A percentile compares a stretch with the other conserved stretches of the same genome.
phyloP scores from a whole-genome alignment of 1,284 basidiomycete species.

The Cutaneotrichosporon cutaneum region DNA sequence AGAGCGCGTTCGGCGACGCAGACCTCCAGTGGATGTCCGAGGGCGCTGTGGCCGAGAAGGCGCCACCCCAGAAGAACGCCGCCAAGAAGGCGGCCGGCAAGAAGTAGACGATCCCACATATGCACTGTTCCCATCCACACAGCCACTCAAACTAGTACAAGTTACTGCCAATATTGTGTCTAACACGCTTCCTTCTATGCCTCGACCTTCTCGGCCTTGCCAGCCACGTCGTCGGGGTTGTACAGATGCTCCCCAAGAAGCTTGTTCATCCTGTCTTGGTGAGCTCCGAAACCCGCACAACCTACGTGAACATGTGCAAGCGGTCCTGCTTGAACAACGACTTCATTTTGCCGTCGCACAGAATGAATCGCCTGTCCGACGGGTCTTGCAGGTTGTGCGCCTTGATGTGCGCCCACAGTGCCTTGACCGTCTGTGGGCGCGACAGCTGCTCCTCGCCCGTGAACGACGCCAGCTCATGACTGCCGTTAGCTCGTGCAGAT shows the following conservation, averaged over 20 bases:
- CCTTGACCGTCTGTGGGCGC: slow-evolving; percentile 57
- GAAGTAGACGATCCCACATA: slow-evolving; percentile 30
- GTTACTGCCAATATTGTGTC: background rate
- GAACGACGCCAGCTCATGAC: slow-evolving; percentile 42
- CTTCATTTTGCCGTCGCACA: slow-evolving; percentile 55
- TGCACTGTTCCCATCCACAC: slow-evolving; percentile 8
- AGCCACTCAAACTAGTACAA: background rate
- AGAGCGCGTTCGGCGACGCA: slow-evolving; percentile 31
- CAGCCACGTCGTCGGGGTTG: slow-evolving; percentile 43
- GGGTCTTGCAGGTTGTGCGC: slow-evolving; percentile 56
- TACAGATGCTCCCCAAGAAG: slow-evolving; percentile 42
- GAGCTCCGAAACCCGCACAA: slow-evolving; percentile 2
- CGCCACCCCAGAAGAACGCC: slow-evolving; percentile 26
- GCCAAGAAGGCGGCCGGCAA: slow-evolving; percentile 32
- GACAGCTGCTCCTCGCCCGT: slow-evolving; percentile 46
- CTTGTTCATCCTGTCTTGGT: slow-evolving; percentile 50
- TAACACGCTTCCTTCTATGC: background rate
- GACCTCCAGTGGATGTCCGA: slow-evolving; percentile 53
- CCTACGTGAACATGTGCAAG: slow-evolving; percentile 55
- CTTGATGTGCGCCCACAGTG: slow-evolving; percentile 59
- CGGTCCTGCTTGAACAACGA: slow-evolving; percentile 54
- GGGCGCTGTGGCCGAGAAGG: slow-evolving; percentile 49
- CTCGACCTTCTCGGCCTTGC: slow-evolving; percentile 11
- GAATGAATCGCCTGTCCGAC: slow-evolving; percentile 55
- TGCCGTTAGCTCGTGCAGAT: slow-evolving; percentile 21